Evolutionary conservation across 2,329 filamentous ascomycete species (phyloP).

Genomic region (Calonectria henricotiae): DNA sequence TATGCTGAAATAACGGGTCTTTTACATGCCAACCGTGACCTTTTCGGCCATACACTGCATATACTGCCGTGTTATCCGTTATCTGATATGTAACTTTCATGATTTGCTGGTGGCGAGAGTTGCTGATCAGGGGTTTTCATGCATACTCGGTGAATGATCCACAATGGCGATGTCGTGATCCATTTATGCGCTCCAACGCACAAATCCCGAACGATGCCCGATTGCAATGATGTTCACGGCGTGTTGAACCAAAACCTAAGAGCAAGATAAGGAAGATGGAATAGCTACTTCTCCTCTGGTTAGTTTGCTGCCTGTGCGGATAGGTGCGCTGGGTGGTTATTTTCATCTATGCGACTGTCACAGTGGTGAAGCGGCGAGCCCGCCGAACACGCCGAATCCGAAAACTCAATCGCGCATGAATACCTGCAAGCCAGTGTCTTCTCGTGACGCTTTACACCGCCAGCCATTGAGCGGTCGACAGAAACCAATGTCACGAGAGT

Average conservation of each 20-base stretch:
- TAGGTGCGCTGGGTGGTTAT: background rate
- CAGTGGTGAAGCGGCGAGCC: background rate
- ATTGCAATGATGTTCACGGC: background rate
- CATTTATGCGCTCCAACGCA: background rate
- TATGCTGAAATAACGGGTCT: background rate
- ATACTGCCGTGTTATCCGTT: background rate
- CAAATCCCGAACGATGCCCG: slow-evolving; percentile 6
- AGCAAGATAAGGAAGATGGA: background rate
- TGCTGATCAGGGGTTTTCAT: no score
- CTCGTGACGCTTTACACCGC: background rate
- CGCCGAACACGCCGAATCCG: background rate
- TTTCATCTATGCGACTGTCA: no score
- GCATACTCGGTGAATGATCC: background rate
- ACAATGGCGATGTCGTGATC: background rate
- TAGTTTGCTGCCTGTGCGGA: background rate
- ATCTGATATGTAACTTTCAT: background rate
- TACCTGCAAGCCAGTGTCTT: background rate
- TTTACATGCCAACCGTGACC: background rate
- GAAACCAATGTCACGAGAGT: no score
- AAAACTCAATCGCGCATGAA: slow-evolving; percentile 5
- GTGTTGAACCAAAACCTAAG: background rate
- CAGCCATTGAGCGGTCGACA: background rate
- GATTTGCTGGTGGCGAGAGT: background rate
- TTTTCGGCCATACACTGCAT: background rate
- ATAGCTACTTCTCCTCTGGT: background rate